Base-by-base conservation (phyloP, 495 filamentous ascomycete species). In the Hyaloscypha bicolor region DNA sequence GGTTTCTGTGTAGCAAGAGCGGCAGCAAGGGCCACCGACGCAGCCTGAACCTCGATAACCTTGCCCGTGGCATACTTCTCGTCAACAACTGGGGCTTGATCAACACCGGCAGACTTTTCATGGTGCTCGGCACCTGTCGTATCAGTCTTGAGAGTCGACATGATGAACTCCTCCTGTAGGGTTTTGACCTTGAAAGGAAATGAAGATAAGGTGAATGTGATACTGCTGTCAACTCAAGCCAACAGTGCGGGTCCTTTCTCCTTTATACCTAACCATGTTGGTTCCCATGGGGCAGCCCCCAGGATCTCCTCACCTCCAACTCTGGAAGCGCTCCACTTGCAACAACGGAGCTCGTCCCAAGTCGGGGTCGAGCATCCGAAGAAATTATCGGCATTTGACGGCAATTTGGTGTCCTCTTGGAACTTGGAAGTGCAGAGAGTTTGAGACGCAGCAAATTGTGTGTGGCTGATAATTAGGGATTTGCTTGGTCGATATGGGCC, bases 1-100 rank as follows among this genome's bases (percentile, higher is more conserved):
- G 81, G 80, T 67, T 82, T 82, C 69, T 79, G 73, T 64, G 74
- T 70, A 33, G 76, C 70, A 16, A 78, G 73, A 21, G 80, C 81
- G 42, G 77, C 79, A 19, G 77, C 78, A 58, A 81, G 69, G 11
- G 76, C 77, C 14, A 77, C 79, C 57, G 75, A 77, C 3, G 78
- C 74, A 21, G 74, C 67, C 53, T 66, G 69, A 1, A 74, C 66
- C 21, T 75, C 39, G 19, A 16, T 62, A 32, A 68, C 61, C 11
- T 71, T 68, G 19, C 57, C 65, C 19, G 33, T 31, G 22, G 21
- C 56, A 51, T 67, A 62, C 30, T 71, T 71, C 55, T 68, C 65
- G 42, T 68, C 66, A 6, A 65, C 56, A 5, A 22, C 30, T n/a
- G 58, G 51, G 9, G 51, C 30, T 35, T 68, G 61, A 42, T 55